Base-by-base conservation (phyloP, 2,329 filamentous ascomycete species). In the Arthrobotrys entomopaga region DNA sequence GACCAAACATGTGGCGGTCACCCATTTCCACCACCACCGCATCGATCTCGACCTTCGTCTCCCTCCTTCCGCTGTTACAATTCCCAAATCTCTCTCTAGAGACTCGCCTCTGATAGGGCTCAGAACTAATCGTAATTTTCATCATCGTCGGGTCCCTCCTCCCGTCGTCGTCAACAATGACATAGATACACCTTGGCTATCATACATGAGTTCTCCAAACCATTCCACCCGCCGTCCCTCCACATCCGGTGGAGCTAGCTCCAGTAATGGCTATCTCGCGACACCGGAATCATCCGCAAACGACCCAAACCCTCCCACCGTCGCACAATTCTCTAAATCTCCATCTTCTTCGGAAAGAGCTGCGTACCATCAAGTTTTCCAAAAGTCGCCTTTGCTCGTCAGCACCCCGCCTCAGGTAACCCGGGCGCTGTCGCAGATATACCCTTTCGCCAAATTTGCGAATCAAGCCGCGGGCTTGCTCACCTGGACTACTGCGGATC, bases 321-420 rank as follows among this genome's bases (percentile, higher is more conserved):
- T 91, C 80, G 95, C 95, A 77, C 87, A 91, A 79, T 99, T 99
- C 84, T 92, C 90, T 20, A 87, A 93, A 77, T 90, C 88, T 50
- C 87, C 90, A 66, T 87, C 88, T 42, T 88, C 88, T 48, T 90
- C 91, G 80, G 90, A 94, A 76, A 89, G 92, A 52, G 96, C 92
- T 16, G 96, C 92, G 67, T 93, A 99, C 78, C 88, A 98, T 78
- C 78, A 79, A 49, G 93, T 99, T 19, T 93, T 98, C 82, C 94
- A 97, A 81, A 99, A 98, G 83, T 97, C 92, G 15, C 95, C 95
- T 10, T 83, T 99, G 52, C 86, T 99, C 16, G 89, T 96, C 72
- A 93, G 94, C 15, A 99, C 95, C 8, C 95, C 95, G 49, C 95
- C 95, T 1, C 92, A 97, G 80, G 90, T 99, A 81, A 99, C 95